Evolutionary conservation across 352 stramenopile genomes (phyloP).

Genomic region (Phytophthora tubulina): DNA sequence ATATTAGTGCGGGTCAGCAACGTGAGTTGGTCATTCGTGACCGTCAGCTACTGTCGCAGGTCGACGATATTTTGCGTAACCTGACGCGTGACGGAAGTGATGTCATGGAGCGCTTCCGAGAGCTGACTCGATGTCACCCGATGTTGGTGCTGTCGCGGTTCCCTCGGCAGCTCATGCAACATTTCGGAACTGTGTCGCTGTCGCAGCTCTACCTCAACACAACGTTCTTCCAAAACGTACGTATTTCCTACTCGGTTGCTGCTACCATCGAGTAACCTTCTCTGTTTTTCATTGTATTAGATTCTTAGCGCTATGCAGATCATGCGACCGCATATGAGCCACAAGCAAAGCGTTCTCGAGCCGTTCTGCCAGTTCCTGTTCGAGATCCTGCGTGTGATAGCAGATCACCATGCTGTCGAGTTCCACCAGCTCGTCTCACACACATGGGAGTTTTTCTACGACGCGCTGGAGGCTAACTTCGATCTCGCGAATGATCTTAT

Average conservation of each 20-base stretch:
- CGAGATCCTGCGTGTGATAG: slow-evolving; percentile 73
- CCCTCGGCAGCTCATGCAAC: slow-evolving; percentile 58
- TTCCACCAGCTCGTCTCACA: slow-evolving; percentile 71
- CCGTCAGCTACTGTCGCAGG: slow-evolving; percentile 41
- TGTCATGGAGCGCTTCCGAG: slow-evolving; percentile 68
- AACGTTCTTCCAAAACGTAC: slow-evolving; percentile 67
- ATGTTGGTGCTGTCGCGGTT: slow-evolving; percentile 67
- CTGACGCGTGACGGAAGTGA: slow-evolving; percentile 56
- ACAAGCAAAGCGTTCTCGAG: slow-evolving; percentile 43
- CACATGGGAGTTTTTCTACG: slow-evolving; percentile 61
- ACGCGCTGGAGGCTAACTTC: slow-evolving; percentile 52
- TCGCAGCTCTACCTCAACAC: slow-evolving; percentile 78
- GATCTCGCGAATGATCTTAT: slow-evolving; percentile 45
- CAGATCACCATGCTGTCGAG: slow-evolving; percentile 68
- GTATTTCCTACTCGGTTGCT: slow-evolving; percentile 11
- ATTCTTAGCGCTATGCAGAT: slow-evolving; percentile 74
- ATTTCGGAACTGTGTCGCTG: slow-evolving; percentile 65
- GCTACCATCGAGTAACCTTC: not conserved
- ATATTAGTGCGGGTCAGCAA: slow-evolving; percentile 17
- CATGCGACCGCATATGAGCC: slow-evolving; percentile 47
- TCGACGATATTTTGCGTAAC: slow-evolving; percentile 61
- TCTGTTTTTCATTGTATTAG: slow-evolving; percentile 34
- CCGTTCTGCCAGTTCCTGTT: slow-evolving; percentile 68
- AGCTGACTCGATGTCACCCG: slow-evolving; percentile 63
- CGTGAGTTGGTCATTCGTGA: slow-evolving; percentile 31